Conservation (phyloP, 1,139 yeast genomes). For the Candida tropicalis region DNA sequence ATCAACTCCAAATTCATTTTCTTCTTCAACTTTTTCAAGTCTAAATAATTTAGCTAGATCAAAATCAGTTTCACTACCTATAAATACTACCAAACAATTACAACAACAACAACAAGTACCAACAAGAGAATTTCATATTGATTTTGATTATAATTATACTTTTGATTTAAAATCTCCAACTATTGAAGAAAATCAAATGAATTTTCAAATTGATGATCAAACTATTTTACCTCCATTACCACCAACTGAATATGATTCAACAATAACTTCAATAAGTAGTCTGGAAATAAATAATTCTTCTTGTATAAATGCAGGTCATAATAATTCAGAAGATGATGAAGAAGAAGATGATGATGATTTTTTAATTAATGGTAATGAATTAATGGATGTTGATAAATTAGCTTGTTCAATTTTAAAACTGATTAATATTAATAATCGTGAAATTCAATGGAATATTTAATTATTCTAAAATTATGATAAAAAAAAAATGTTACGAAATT, state of each 20-base stretch:
- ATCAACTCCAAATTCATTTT: constrained; percentile 1
- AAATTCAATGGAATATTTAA: constrained; percentile 24
- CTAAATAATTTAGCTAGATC: background rate
- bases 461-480: no score
- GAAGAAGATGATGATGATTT: background rate
- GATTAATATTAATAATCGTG: constrained; percentile 20
- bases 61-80: constrained; percentile 3
- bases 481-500: no score
- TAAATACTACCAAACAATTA: background rate
- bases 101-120: background rate
- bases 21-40: background rate
- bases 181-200: background rate
- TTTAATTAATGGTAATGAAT: background rate
- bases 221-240: constrained; percentile 12
- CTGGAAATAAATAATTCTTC: background rate
- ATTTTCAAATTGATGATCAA: constrained; percentile 5
- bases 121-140: background rate
- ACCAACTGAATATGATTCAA: constrained; percentile 4
- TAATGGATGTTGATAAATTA: constrained; percentile 18
- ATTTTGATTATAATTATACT: constrained; percentile 1
- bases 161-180: constrained; percentile 3
- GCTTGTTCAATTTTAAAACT: constrained; percentile 24
- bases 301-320: background rate
- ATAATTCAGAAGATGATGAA: background rate
- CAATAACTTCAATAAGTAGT: background rate